phyloP scores from a whole-genome alignment of 345 rosid species.

The Pseudoturritis turrita region DNA sequence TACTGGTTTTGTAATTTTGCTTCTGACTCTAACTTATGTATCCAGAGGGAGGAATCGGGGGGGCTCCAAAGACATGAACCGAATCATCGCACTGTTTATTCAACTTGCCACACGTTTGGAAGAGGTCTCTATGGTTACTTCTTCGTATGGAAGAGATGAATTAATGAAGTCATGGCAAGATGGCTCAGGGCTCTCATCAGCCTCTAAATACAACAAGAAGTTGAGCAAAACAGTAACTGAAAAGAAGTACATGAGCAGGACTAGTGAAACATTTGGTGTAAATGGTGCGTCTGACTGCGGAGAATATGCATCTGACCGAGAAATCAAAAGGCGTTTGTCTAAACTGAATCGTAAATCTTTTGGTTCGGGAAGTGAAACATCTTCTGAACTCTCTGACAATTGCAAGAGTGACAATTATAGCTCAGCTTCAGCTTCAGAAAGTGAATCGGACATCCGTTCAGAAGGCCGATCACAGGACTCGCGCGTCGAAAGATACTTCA shows the following conservation, averaged over 20 bases:
- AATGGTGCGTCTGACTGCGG: constrained; percentile 61
- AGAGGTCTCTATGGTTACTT: constrained; percentile 61
- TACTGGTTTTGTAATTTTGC: constrained; percentile 7
- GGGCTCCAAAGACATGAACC: constrained; percentile 73
- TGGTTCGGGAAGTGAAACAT: constrained; percentile 90
- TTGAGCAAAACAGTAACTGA: constrained; percentile 45
- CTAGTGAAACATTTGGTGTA: constrained; percentile 42
- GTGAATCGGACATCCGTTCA: constrained; percentile 69
- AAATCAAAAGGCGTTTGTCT: constrained; percentile 78
- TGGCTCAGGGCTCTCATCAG: constrained; percentile 51
- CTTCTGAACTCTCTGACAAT: constrained; percentile 72
- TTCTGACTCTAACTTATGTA: constrained; percentile 20
- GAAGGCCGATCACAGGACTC: constrained; percentile 56
- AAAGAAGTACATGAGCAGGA: constrained; percentile 65
- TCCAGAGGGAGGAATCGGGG: constrained; percentile 79
- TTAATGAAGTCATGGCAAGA: constrained; percentile 80
- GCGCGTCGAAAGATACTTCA: constrained; percentile 53
- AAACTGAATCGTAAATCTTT: constrained; percentile 76
- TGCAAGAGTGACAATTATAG: constrained; percentile 61
- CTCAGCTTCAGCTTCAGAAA: constrained; percentile 83
- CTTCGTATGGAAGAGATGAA: constrained; percentile 74
- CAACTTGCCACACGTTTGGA: constrained; percentile 90
- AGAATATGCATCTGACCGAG: constrained; percentile 87
- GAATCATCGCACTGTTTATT: constrained; percentile 62
- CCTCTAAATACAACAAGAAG: constrained; percentile 66